A percentile compares a stretch with the other conserved stretches of the same genome.
Evolutionary conservation across 2,329 filamentous ascomycete species (phyloP).

Genomic region (Aspergillus brunneoviolaceus): DNA sequence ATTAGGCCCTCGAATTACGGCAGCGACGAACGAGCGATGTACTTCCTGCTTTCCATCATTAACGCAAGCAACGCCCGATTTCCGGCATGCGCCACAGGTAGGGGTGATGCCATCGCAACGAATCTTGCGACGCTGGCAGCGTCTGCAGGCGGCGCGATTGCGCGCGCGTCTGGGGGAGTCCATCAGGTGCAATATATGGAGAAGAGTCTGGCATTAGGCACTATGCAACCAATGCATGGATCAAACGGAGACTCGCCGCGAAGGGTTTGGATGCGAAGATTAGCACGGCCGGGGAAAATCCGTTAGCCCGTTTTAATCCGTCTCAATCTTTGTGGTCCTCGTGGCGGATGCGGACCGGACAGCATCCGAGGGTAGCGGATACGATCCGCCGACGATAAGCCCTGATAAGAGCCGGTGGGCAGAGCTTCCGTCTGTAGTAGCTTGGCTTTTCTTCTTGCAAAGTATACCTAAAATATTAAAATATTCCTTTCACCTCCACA

Average conservation of each 20-base stretch:
- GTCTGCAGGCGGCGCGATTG: constrained; percentile 34
- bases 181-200: constrained; percentile 14
- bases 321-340: no score
- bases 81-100: constrained; percentile 46
- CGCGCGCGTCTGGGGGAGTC: constrained; percentile 29
- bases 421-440: neutral
- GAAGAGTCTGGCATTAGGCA: no score
- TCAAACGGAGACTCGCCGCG: neutral
- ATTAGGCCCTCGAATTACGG: no score
- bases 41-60: constrained; percentile 49
- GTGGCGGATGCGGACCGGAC: no score
- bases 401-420: neutral
- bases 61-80: constrained; percentile 43
- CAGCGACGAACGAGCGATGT: constrained; percentile 40
- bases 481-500: no score
- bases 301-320: neutral
- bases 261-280: neutral
- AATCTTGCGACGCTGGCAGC: constrained; percentile 54
- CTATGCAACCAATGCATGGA: neutral
- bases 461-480: no score
- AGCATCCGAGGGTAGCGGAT: neutral
- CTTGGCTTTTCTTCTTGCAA: no score
- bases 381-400: neutral
- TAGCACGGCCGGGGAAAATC: neutral
- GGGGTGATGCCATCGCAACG: constrained; percentile 49